Evolutionary conservation across 2,329 filamentous ascomycete genomes (phyloP), one percentile per base, ranked within the genome.

Genomic region (Penicillium crustosum): DNA sequence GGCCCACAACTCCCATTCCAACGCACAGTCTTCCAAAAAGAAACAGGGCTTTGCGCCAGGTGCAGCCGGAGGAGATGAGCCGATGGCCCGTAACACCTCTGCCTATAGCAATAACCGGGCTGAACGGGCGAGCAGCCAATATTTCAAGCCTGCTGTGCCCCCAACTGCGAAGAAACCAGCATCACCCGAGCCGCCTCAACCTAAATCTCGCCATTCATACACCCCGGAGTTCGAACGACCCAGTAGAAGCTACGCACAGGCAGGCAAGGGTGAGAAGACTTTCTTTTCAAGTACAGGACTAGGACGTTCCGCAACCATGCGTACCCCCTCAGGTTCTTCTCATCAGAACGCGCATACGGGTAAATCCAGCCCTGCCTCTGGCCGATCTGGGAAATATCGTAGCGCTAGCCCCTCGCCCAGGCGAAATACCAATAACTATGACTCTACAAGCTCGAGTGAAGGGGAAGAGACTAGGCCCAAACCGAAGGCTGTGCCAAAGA

Each of bases 31-130:
- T 4, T 75, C 78, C 4, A 81, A 82, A 38, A 83, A 78, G 64
- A 83, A 78, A 68, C 75, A 77, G 44, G 84, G 83, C 5, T 87
- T 86, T 66, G 82, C 85, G 55, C 83, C 85, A 21, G 79, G 79
- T n/a, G 78, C 78, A 7, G 78, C 83, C 33, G 83, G 81, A n/a
- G 82, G 79, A 36, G 84, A 87, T 66, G 84, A 87, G 64, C 78
- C 82, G 36, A 82, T 82, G 68, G 83, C 83, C 23, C 69, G 73
- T 19, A 79, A 79, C 57, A 81, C 80, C 13, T 80, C 81, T 3
- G 79, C 82, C n/a, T 82, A 82, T 64, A 72, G 70, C 21, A 77
- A 69, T 53, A 66, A 70, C 6, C 68, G 73, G 38, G 64, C 66
- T 42, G 75, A 78, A 54, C 76, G 70, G 17, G 63, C 63, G 21